These are phyloP conservation scores for Colletotrichum chrysophilum DNA, from an alignment of 2,329 filamentous ascomycete species.

Conservation along the genomic window DNA sequence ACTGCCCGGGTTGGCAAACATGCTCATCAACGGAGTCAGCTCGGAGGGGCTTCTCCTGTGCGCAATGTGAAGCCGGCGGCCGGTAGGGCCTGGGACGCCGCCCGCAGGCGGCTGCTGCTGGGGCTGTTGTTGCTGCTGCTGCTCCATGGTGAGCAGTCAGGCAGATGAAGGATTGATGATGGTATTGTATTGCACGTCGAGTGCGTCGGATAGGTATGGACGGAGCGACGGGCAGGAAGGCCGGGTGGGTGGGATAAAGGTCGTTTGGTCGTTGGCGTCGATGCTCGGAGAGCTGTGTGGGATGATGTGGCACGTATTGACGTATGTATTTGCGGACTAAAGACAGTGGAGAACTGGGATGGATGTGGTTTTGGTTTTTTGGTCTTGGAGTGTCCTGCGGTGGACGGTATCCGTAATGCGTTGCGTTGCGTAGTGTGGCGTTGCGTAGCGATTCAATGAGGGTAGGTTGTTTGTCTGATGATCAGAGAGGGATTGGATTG, in stretches of 20 bases:
- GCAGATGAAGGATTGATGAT: slow-evolving; percentile 22
- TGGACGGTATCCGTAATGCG: not conserved
- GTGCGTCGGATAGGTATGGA: slow-evolving; percentile 29
- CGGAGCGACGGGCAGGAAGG: not conserved
- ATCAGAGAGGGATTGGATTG: slow-evolving; percentile 16
- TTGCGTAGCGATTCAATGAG: slow-evolving; percentile 18
- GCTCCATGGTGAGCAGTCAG: slow-evolving; percentile 63
- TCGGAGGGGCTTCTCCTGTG: slow-evolving; percentile 97
- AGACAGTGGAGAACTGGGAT: slow-evolving; percentile 24
- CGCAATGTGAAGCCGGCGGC: slow-evolving; percentile 94
- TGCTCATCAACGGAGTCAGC: slow-evolving; percentile 97
- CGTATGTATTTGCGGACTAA: slow-evolving; percentile 22
- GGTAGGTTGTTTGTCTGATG: slow-evolving; percentile 18
- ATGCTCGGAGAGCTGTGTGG: slow-evolving; percentile 7
- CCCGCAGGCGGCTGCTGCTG: slow-evolving; percentile 55
- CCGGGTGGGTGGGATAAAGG: slow-evolving; percentile 22
- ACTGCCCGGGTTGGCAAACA: slow-evolving; percentile 72
- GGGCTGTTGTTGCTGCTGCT: slow-evolving; percentile 42
- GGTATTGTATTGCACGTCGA: slow-evolving; percentile 48
- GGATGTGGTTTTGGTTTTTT: slow-evolving; percentile 18
- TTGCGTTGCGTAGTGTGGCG: not conserved
- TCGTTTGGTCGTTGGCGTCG: slow-evolving; percentile 4
- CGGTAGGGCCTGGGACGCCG: slow-evolving; percentile 74
- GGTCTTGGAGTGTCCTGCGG: slow-evolving; percentile 1
- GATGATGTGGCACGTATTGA: slow-evolving; percentile 23